Base-by-base conservation (phyloP, 2,329 filamentous ascomycete genomes). In the Geoglossum cookeanum region DNA sequence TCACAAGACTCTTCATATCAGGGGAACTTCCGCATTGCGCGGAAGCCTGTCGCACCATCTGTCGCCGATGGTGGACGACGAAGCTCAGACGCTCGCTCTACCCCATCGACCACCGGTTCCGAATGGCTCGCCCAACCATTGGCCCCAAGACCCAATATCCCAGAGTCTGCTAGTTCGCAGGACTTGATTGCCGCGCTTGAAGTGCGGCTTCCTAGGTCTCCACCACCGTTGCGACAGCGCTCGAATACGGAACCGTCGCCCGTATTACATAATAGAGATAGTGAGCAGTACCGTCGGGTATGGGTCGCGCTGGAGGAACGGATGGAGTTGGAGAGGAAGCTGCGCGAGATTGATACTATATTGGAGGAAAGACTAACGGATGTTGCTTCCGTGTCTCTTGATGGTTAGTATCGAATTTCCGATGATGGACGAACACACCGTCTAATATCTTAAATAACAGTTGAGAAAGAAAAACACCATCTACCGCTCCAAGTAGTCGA, bases 111-210 rank as follows among this genome's bases (percentile, higher is more conserved):
- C 15, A 6, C 29, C 2, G 53, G 13, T 29, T 17, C 52, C 17
- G 57, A 58, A 32, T 58, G 57, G 57, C n/a, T 42, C 13, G 11
- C 27, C 5, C 42, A 57, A 29, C 53, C 57, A 29, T 32, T 58
- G 33, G 44, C n/a, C 29, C 32, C 57, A 33, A 57, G 57, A 57
- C 57, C 54, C 4, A 39, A 22, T 22, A 29, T 55, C n/a, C 35
- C 49, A 17, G 37, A 53, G 9, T 55, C 47, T 27, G 32, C 49
- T 13, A 53, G 49, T 33, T 54, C 56, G 6, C 47, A 54, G 22
- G 35, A 49, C 22, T 39, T 49, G 33, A 42, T 57, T n/a, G 39
- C 39, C 22, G 39, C 54, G 22, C 54, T 48, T 7, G 35, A 45
- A 30, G 8, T 5, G 8, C 44, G 29, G 32, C n/a, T 51, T 4